Percentiles rank a stretch among this genome's conserved stretches.
These are phyloP conservation scores for Bipolaris zeicola DNA, from an alignment of 2,329 filamentous ascomycete genomes.

Conservation along the genomic window DNA sequence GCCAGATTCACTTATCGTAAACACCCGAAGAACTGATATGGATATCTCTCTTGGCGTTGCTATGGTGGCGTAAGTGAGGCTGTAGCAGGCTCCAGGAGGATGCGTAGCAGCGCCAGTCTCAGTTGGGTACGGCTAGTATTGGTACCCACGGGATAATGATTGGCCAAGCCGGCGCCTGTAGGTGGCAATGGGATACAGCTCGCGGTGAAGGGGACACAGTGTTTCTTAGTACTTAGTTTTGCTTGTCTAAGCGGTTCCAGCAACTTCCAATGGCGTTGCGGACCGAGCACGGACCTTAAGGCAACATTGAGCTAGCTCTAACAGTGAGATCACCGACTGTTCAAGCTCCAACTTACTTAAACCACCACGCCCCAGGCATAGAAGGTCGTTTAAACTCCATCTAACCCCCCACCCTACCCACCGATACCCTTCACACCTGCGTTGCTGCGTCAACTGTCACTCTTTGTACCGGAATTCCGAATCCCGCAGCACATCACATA, in stretches of 20 bases:
- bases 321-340: slow-evolving; percentile 37
- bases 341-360: slow-evolving; percentile 43
- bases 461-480: slow-evolving; percentile 12
- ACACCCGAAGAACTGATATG: slow-evolving; percentile 3
- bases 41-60: slow-evolving; percentile 15
- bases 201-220: slow-evolving; percentile 26
- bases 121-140: slow-evolving; percentile 14
- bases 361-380: slow-evolving; percentile 37
- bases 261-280: slow-evolving; percentile 39
- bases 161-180: slow-evolving; percentile 12
- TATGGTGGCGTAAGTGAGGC: slow-evolving; percentile 26
- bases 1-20: not conserved
- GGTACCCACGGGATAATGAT: slow-evolving; percentile 16
- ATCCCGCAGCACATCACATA: slow-evolving; percentile 25
- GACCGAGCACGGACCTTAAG: slow-evolving; percentile 30
- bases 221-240: slow-evolving; percentile 17
- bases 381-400: slow-evolving; percentile 31
- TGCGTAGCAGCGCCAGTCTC: slow-evolving; percentile 29
- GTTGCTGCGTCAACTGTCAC: slow-evolving; percentile 23
- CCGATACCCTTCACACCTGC: slow-evolving; percentile 22
- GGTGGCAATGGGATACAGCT: not conserved
- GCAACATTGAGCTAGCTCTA: slow-evolving; percentile 32
- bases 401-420: slow-evolving; percentile 27
- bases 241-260: slow-evolving; percentile 30
- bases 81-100: slow-evolving; percentile 32